Evolutionary conservation across 768 basidiomycete genomes (phyloP), one percentile per base, ranked within the genome.

Genomic region (Rhodotorula toruloides): DNA sequence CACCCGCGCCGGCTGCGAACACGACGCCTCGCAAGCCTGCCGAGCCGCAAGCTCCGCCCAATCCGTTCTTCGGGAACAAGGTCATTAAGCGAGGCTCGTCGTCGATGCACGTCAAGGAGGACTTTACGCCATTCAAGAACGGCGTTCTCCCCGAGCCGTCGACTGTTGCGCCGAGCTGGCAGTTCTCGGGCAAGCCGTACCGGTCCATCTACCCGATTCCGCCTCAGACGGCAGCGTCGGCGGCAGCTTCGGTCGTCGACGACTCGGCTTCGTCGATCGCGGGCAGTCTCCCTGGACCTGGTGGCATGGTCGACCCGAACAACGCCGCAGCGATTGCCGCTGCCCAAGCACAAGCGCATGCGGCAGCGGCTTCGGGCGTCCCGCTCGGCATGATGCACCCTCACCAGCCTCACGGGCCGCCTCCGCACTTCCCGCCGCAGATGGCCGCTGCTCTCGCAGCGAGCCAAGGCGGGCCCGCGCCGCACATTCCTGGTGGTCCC

Each of bases 81-180:
- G 76, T 81, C 27, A 74, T 77, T 31, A 83, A 91, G 82, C 89
- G 88, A 79, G 83, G 82, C 59, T 75, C 82, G 6, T 49, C 57
- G 31, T 67, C 84, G 31, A 87, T 93, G 42, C 87, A 90, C 76
- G 84, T 94, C 77, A 90, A 94, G 79, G 91, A 96, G 73, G 94
- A 97, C 76, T 99, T 99, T 76, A 96, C 93, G 77, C 92, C 94
- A 22, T 96, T 94, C 84, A 59, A 58, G 75, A 90, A 90, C 76
- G 85, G 91, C 34, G 83, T 81, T 13, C 14, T 39, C 31, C 32
- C 55, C 21, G 34, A 48, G 16, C 53, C 53, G 25, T 10, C 11
- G 47, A 32, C 43, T 13, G 27, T 63, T 62, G 71, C 90, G 82
- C 37, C 83, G 86, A 11, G 79, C 83, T 97, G 92, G 93, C 22